Evolutionary conservation across 1,284 basidiomycete genomes (phyloP), one percentile per base, ranked within the genome.

Genomic region (Leccinum laetum): DNA sequence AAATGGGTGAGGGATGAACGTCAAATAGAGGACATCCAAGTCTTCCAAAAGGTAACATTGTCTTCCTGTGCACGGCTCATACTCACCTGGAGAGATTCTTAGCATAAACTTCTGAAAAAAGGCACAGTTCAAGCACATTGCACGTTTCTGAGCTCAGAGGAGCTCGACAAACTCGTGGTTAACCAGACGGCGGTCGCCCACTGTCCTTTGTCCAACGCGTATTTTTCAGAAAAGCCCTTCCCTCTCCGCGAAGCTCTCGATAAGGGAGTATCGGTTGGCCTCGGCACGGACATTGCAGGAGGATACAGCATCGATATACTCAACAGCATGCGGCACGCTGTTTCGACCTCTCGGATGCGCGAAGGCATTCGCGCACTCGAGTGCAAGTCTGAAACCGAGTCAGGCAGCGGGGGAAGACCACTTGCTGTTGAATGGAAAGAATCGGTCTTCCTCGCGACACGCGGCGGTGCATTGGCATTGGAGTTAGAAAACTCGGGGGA

Each of bases 201-300:
- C 70, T 96, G 94, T 73, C 94, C 93, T 0, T 81, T 95, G 11
- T 94, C 92, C 0, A 95, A 95, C 71, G 84, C 86, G 1, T 96
- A 95, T 77, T 94, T 95, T 76, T 94, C 92, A 1, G 84, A 88
- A 9, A 81, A 84, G 64, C 86, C 89, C 0, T 91, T 95, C 72
- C 86, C 83, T 2, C 79, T 95, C 13, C 86, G 91, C 35, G 91
- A 94, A 75, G 91, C 92, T 1, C 79, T 95, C 21, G 77, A 84
- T 49, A 77, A 75, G 21, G 83, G 83, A 0, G 85, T 93, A 29
- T 84, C 82, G 52, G 85, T 95, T 16, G 93, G 93, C 0, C 82
- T 95, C 1, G 94, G 94, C 1, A 88, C 88, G n/a, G 94, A 95
- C 70, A 81, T 95, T 58, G 92, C 92, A 1, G 94, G 94, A 3